Conservation (phyloP, 495 filamentous ascomycete genomes). For the Thermothielavioides terrestris region DNA sequence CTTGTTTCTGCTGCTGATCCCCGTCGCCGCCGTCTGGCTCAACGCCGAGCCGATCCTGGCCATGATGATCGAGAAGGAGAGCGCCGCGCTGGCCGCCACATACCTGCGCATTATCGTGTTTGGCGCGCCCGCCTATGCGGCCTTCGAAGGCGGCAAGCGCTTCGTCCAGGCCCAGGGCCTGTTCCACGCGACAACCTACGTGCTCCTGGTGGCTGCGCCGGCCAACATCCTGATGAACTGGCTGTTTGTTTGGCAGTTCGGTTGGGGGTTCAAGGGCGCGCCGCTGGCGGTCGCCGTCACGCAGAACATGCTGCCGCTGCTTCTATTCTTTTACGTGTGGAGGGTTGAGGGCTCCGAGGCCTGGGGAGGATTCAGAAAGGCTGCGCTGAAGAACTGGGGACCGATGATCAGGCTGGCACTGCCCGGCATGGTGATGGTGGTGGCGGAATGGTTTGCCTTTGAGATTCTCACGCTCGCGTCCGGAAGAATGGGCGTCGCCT, state of each 20-base stretch:
- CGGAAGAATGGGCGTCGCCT: conserved; percentile 59
- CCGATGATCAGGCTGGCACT: conserved; percentile 80
- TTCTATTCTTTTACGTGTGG: conserved; percentile 66
- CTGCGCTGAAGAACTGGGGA: conserved; percentile 72
- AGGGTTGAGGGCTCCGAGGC: conserved; percentile 70
- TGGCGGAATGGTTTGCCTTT: conserved; percentile 83
- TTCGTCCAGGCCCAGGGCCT: conserved; percentile 67
- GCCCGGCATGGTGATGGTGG: conserved; percentile 88
- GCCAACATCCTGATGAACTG: conserved; percentile 60
- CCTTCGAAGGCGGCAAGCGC: conserved; percentile 62
- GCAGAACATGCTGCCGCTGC: conserved; percentile 66
- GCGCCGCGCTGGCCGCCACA: conserved; percentile 54
- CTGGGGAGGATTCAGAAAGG: conserved; percentile 72
- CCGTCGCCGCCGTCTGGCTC: conserved; percentile 53
- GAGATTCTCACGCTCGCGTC: conserved; percentile 68
- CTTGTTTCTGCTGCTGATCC: conserved; percentile 51
- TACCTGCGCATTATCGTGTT: conserved; percentile 58
- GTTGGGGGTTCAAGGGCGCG: conserved; percentile 75
- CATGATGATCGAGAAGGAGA: conserved; percentile 48
- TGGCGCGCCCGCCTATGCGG: conserved; percentile 59
- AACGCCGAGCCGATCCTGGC: conserved; percentile 50
- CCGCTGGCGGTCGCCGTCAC: conserved; percentile 81
- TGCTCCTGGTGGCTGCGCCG: conserved; percentile 58
- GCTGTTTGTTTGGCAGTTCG: conserved; percentile 64
- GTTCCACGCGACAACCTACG: conserved; percentile 60